Evolutionary conservation across 1,284 basidiomycete genomes (phyloP).

Genomic region (Porodaedalea pini): DNA sequence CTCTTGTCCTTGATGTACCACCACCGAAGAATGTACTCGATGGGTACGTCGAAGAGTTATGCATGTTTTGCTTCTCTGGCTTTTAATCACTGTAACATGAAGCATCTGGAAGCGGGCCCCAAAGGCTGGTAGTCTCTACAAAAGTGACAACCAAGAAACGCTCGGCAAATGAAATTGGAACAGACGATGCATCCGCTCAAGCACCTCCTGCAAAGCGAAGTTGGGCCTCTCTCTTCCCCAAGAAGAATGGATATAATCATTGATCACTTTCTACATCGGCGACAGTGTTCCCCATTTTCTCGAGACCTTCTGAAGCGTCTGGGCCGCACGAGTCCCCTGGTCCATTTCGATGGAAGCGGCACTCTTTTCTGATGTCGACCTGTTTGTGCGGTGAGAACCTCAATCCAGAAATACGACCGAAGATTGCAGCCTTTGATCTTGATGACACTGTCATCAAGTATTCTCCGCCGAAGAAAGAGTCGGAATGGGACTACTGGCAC

Average conservation of each 20-base stretch:
- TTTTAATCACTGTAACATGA: neutral
- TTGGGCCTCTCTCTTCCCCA: neutral
- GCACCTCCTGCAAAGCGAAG: neutral
- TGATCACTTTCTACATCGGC: neutral
- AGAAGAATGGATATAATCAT: neutral
- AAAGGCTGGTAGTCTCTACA: neutral
- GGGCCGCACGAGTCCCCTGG: neutral
- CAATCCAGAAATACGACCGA: slow-evolving; percentile 42
- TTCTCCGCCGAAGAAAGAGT: slow-evolving; percentile 45
- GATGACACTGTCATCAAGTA: slow-evolving; percentile 85
- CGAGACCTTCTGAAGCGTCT: neutral
- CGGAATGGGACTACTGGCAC: slow-evolving; percentile 79
- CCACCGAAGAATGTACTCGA: no score
- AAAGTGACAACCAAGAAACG: neutral
- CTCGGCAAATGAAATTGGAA: neutral
- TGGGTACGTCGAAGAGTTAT: no score
- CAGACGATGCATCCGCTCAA: neutral
- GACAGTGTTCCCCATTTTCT: slow-evolving; percentile 17
- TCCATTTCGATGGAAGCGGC: slow-evolving; percentile 54
- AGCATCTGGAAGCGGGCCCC: neutral
- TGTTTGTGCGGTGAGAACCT: slow-evolving; percentile 64
- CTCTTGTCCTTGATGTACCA: no score
- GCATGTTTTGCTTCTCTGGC: no score
- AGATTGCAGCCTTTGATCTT: slow-evolving; percentile 81
- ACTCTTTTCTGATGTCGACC: slow-evolving; percentile 34